Base-by-base conservation (phyloP, 257 asterid genomes). In the Schizonepeta tenuifolia region DNA sequence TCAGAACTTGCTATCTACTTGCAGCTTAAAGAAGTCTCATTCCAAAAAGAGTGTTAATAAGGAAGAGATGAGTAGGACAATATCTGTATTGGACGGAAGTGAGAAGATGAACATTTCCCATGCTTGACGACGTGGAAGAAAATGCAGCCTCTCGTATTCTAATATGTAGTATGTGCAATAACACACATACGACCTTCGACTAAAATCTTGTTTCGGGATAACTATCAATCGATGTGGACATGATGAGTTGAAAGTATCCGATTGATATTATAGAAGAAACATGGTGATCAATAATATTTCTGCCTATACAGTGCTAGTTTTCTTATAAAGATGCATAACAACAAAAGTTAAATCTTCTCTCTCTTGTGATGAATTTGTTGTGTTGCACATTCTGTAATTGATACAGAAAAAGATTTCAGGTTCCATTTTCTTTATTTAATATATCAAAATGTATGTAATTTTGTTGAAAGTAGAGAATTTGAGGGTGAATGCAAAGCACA, bases 1-100 rank as follows among this genome's bases (percentile, higher is more conserved):
- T 68, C 75, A 65, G 79, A 85, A 54, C 51, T 58, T 93, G 86
- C 81, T 76, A 26, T 63, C 79, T 20, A 81, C 87, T 53, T 93
- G 87, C 64, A 56, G 46, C 57, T 21, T 76, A 15, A 76, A 54
- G 21, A 20, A 86, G 49, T 12, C 28, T 5, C 10, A 18, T 5
- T 24, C 26, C 26, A 28, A 28, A 4, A 28, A 28, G n/a, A n/a
- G n/a, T n/a, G n/a, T n/a, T n/a, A n/a, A n/a, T n/a, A n/a, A n/a
- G 21, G 17, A 1, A 9, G 70, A 43, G 13, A 41, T 38, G 24
- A 78, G 26, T 58, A 64, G 21, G 58, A 31, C 70, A 9, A 75
- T 71, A 35, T 61, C 46, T 31, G 84, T 36, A 21, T 62, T 76
- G 54, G 79, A 54, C 71, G 51, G 31, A 65, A 36, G 72, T 9